Conservation (phyloP, 345 rosid species). For the Pistacia integerrima region DNA sequence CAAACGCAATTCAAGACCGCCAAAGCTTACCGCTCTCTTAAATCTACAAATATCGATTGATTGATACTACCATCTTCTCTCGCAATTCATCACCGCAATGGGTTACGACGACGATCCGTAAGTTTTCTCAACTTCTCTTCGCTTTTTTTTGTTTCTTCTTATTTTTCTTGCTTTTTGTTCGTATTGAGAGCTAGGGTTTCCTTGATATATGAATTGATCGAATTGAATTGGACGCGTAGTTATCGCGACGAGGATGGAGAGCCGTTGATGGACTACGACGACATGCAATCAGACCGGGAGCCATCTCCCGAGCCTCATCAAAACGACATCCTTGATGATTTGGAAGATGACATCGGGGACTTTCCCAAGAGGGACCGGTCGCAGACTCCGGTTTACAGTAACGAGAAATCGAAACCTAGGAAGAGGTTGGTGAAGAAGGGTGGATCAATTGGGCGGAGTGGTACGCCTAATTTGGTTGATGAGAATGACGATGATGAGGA, state of each 20-base stretch:
- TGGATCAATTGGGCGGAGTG: conserved; percentile 29
- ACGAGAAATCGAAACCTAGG: conserved; percentile 72
- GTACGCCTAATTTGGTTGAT: conserved; percentile 39
- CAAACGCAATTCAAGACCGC: too few relatives aligned
- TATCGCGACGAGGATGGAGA: conserved; percentile 94
- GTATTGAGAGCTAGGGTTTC: conserved; percentile 11
- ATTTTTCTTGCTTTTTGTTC: neutral
- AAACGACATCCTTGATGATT: conserved; percentile 46
- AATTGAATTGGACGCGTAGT: conserved; percentile 33
- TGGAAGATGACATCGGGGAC: conserved; percentile 64
- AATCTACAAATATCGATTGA: neutral
- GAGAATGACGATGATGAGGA: conserved; percentile 40
- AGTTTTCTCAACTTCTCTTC: conserved; percentile 21
- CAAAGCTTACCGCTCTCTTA: neutral
- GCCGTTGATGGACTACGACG: conserved; percentile 91
- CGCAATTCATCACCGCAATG: conserved; percentile 31
- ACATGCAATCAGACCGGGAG: conserved; percentile 62
- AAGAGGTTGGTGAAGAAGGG: conserved; percentile 84
- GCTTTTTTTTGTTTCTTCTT: too few relatives aligned
- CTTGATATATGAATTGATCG: neutral
- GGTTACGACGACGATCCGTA: conserved; percentile 83
- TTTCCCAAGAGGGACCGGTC: conserved; percentile 60
- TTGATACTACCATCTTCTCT: neutral
- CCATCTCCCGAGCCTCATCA: conserved; percentile 55
- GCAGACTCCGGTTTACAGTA: conserved; percentile 62